These are phyloP conservation scores for Yamadazyma songkhlaensis DNA, from an alignment of 1,139 yeast species.

Conservation along the genomic window DNA sequence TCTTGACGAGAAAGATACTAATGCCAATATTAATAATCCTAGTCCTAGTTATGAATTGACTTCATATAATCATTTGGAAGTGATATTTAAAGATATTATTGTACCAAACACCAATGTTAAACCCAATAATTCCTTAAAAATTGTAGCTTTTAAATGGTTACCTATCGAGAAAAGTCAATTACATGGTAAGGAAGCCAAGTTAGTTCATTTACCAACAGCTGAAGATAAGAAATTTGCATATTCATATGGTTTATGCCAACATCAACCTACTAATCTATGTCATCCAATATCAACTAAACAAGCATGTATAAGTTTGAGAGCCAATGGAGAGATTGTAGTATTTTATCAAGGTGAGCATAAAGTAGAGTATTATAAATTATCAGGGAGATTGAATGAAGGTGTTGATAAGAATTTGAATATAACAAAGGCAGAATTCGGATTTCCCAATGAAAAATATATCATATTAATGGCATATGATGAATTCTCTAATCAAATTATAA, in stretches of 20 bases:
- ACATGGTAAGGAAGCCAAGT: constrained; percentile 49
- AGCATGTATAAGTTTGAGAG: constrained; percentile 67
- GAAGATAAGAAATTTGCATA: constrained; percentile 24
- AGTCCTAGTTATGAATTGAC: constrained; percentile 43
- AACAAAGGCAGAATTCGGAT: constrained; percentile 59
- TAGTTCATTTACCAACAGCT: constrained; percentile 16
- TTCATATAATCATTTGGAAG: constrained; percentile 45
- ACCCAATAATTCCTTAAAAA: constrained; percentile 18
- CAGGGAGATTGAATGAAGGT: constrained; percentile 18
- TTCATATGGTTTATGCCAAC: constrained; percentile 56
- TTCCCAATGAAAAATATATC: constrained; percentile 39
- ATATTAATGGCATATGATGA: constrained; percentile 49
- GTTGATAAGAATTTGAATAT: constrained; percentile 19
- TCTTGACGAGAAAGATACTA: constrained; percentile 16
- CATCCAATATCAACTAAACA: constrained; percentile 72
- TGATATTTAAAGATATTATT: constrained; percentile 40
- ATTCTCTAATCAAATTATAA: constrained; percentile 35
- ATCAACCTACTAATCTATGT: constrained; percentile 57
- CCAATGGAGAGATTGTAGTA: constrained; percentile 57
- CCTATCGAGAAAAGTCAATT: constrained; percentile 63
- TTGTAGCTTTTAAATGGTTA: constrained; percentile 67
- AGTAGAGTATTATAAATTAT: constrained; percentile 49
- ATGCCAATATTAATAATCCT: not conserved
- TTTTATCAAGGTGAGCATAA: constrained; percentile 65
- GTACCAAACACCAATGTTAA: constrained; percentile 15